phyloP scores from a whole-genome alignment of 371 early-diverging fungal species.

The Dichotomocladium elegans region DNA sequence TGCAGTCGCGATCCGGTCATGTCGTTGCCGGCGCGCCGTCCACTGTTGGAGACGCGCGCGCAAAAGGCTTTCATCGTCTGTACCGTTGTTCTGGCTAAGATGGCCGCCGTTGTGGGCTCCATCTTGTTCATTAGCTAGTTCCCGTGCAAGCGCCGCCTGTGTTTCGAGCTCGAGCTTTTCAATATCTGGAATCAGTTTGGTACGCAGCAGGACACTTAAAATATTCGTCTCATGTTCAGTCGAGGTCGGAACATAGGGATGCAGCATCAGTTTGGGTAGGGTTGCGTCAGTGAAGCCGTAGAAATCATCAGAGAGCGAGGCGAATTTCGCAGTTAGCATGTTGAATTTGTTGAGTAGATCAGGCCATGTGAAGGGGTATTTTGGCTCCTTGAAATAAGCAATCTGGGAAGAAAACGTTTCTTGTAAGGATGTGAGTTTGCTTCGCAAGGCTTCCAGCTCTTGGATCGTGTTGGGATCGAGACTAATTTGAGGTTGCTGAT shows the following conservation, averaged over 20 bases:
- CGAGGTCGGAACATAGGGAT: constrained; percentile 51
- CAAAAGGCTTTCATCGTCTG: constrained; percentile 36
- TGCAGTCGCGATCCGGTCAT: constrained; percentile 37
- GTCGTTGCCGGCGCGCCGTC: constrained; percentile 28
- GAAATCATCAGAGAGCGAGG: constrained; percentile 47
- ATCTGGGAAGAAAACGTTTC: constrained; percentile 53
- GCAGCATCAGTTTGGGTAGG: constrained; percentile 54
- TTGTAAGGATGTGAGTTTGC: constrained; percentile 61
- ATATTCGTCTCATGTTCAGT: constrained; percentile 61
- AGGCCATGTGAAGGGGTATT: constrained; percentile 48
- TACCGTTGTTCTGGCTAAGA: neutral
- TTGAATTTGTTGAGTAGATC: constrained; percentile 68
- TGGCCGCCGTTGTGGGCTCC: neutral
- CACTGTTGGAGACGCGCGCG: constrained; percentile 27
- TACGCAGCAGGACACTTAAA: constrained; percentile 54
- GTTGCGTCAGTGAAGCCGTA: constrained; percentile 37
- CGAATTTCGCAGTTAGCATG: constrained; percentile 61
- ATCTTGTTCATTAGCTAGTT: constrained; percentile 10
- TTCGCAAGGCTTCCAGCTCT: constrained; percentile 55
- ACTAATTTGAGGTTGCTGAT: constrained; percentile 14
- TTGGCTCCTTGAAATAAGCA: constrained; percentile 41
- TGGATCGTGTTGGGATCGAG: constrained; percentile 47
- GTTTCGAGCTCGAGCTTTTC: constrained; percentile 54
- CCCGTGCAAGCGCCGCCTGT: constrained; percentile 44
- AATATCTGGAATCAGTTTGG: constrained; percentile 65